Evolutionary conservation across 2,329 filamentous ascomycete genomes (phyloP).

Genomic region (Penicillium sclerotiorum): DNA sequence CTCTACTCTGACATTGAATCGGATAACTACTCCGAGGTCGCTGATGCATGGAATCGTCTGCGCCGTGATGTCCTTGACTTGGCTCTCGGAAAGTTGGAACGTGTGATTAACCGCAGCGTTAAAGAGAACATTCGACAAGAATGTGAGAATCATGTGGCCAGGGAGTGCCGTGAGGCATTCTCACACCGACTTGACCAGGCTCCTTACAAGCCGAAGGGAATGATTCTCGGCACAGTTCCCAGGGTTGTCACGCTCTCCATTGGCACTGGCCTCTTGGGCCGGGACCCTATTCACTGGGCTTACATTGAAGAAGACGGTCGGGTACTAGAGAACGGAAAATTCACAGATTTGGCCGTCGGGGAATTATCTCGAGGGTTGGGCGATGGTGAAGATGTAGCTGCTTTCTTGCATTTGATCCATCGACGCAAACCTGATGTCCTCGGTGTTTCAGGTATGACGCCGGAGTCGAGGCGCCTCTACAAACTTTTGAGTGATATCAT

Average conservation of each 20-base stretch:
- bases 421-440: slow-evolving; percentile 86
- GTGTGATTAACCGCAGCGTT: slow-evolving; percentile 83
- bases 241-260: slow-evolving; percentile 86
- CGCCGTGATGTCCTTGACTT: slow-evolving; percentile 81
- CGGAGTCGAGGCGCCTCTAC: slow-evolving; percentile 81
- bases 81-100: slow-evolving; percentile 79
- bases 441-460: slow-evolving; percentile 83
- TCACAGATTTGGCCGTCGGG: slow-evolving; percentile 71
- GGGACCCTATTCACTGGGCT: slow-evolving; percentile 83
- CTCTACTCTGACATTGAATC: slow-evolving; percentile 85
- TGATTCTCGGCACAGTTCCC: slow-evolving; percentile 83
- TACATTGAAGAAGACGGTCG: slow-evolving; percentile 93
- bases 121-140: slow-evolving; percentile 93
- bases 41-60: slow-evolving; percentile 91
- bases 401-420: slow-evolving; percentile 77
- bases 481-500: slow-evolving; percentile 80
- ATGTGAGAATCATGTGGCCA: slow-evolving; percentile 91
- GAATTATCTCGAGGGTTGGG: slow-evolving; percentile 68
- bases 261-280: slow-evolving; percentile 73
- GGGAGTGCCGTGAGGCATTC: slow-evolving; percentile 84
- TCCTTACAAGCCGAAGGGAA: slow-evolving; percentile 91
- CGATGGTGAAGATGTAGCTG: slow-evolving; percentile 65
- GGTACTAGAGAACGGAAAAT: slow-evolving; percentile 85
- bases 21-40: slow-evolving; percentile 92
- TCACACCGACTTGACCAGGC: slow-evolving; percentile 90